Evolutionary conservation across 139 green algal genomes (phyloP).

Genomic region (Coelastrella sp.): DNA sequence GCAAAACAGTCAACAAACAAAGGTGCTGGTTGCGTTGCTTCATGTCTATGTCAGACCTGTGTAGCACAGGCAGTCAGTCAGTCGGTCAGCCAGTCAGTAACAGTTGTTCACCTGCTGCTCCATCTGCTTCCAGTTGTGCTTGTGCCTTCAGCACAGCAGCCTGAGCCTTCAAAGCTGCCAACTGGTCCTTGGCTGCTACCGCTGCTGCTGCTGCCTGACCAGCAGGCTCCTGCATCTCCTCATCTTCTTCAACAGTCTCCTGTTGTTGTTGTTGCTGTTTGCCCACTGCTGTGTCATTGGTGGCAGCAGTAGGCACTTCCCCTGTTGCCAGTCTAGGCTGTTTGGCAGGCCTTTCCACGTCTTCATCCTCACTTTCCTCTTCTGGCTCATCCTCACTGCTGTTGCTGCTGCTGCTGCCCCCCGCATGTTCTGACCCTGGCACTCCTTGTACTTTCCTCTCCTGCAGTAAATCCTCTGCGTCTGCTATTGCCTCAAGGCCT

Average conservation of each 20-base stretch:
- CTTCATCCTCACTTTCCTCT: background rate
- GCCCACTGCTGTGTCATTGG: background rate
- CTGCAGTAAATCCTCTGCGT: constrained; percentile 26
- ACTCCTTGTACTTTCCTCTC: background rate
- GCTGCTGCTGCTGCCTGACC: background rate
- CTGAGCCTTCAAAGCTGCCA: constrained; percentile 8
- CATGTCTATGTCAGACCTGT: background rate
- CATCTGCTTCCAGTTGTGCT: background rate
- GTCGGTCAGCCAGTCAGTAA: background rate
- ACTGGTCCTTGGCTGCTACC: background rate
- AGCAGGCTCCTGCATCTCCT: background rate
- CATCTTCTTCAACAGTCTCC: background rate
- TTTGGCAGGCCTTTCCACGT: background rate
- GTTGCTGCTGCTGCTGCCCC: constrained; percentile 24
- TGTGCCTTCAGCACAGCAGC: constrained; percentile 31
- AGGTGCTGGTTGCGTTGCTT: background rate
- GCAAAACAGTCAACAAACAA: background rate
- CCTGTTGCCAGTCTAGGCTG: background rate
- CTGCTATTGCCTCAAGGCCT: constrained; percentile 51
- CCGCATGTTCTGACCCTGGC: background rate
- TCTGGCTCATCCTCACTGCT: constrained; percentile 30
- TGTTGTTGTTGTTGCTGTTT: background rate
- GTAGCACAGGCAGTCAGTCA: background rate
- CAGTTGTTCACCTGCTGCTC: background rate
- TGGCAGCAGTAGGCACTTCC: background rate